Conservation (phyloP, 768 basidiomycete species). For the Trametes villosa region DNA sequence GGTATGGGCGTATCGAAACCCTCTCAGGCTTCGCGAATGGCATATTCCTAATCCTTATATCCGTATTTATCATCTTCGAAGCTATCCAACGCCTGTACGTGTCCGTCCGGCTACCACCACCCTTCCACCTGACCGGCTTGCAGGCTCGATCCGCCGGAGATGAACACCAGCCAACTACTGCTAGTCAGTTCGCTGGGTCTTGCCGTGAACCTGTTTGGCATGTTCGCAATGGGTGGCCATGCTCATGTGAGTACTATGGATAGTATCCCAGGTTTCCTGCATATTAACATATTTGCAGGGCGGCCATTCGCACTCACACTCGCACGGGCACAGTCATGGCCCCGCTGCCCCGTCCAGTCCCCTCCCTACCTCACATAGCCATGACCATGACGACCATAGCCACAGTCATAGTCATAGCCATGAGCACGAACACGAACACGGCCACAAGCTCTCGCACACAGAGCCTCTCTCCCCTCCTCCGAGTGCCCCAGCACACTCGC, state of each 20-base stretch:
- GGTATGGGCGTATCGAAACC: slow-evolving; percentile 96
- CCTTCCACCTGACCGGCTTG: neutral
- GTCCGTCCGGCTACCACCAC: neutral
- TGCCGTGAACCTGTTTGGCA: slow-evolving; percentile 94
- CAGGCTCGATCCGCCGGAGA: slow-evolving; percentile 93
- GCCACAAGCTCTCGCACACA: slow-evolving; percentile 6
- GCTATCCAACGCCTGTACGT: slow-evolving; percentile 90
- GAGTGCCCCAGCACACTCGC: slow-evolving; percentile 12
- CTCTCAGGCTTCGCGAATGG: slow-evolving; percentile 98
- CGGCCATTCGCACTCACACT: slow-evolving; percentile 54
- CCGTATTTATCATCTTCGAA: slow-evolving; percentile 98
- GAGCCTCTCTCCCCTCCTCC: neutral
- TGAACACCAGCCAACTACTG: slow-evolving; percentile 93
- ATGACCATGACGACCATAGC: slow-evolving; percentile 23
- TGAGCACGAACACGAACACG: slow-evolving; percentile 10
- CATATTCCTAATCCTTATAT: slow-evolving; percentile 90
- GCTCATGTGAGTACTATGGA: slow-evolving; percentile 59
- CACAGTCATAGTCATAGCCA: slow-evolving; percentile 15
- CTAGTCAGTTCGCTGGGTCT: slow-evolving; percentile 89
- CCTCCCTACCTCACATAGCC: slow-evolving; percentile 25
- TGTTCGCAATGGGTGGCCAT: slow-evolving; percentile 98
- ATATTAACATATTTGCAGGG: slow-evolving; percentile 39
- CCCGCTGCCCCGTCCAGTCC: neutral
- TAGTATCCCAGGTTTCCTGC: neutral
- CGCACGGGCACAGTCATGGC: slow-evolving; percentile 36